Evolutionary conservation across 306 rosid genomes (phyloP), one percentile per base, ranked within the genome.

Genomic region (Cercis canadensis): DNA sequence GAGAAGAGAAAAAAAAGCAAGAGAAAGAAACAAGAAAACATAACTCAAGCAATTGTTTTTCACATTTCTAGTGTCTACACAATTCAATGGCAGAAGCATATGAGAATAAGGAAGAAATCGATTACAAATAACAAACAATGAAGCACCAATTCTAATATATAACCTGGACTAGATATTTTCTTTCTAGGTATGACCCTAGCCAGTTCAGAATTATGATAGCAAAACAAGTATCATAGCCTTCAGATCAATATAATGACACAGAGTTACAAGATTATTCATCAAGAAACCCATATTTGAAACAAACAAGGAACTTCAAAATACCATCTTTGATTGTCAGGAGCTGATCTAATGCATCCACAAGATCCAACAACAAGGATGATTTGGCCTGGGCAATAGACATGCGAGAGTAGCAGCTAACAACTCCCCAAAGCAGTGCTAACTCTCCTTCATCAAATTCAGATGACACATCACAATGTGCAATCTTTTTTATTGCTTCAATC

Each of bases 381-480:
- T 67, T 72, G 74, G 53, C 72, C 43, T 78, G 65, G 58, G 65
- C 74, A 46, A 79, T 77, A 15, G 81, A 65, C 83, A 88, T 74
- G 41, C 77, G 66, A 15, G 96, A 87, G 83, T 83, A 83, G 83
- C 97, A 94, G 54, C 49, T 87, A 44, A 94, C 76, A 12, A 75
- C 66, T 74, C 94, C 98, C 97, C 97, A 94, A 21, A 87, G 77
- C 57, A 84, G 53, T 74, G 92, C 85, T 83, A 90, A 52, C 73
- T 78, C 73, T 45, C 75, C 60, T 75, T 86, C 94, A 51, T 75
- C 81, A 58, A 84, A 66, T 67, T 78, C 68, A 58, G 80, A 66
- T 51, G 82, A 78, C 33, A 46, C 37, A 39, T 73, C 79, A 47
- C 76, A 59, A 55, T 43, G 62, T 53, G 51, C 73, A 62, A 77